Evolutionary conservation across 306 rosid species (phyloP).

Genomic region (Prunus persica): Prunus_persica_NCBIv2 NC_034015.1:18935501-18936000

Average conservation of each 20-base stretch:
- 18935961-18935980: not conserved
- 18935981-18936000: not conserved
- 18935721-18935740: too few relatives aligned
- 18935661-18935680: not conserved
- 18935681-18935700: not conserved
- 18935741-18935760: too few relatives aligned
- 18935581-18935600: not conserved
- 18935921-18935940: too few relatives aligned
- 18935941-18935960: too few relatives aligned
- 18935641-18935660: not conserved
- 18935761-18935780: too few relatives aligned
- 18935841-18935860: too few relatives aligned
- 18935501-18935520: too few relatives aligned
- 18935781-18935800: rapidly evolving
- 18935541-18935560: too few relatives aligned
- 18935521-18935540: not conserved
- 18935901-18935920: not conserved
- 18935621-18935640: not conserved
- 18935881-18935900: too few relatives aligned
- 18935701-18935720: not conserved
- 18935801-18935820: too few relatives aligned
- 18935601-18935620: not conserved
- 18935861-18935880: too few relatives aligned
- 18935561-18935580: not conserved
- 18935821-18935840: too few relatives aligned